Evolutionary conservation across 805 yeast species (phyloP), one percentile per base, ranked within the genome.

Genomic region (Lipomyces spencermartinsiae): DNA sequence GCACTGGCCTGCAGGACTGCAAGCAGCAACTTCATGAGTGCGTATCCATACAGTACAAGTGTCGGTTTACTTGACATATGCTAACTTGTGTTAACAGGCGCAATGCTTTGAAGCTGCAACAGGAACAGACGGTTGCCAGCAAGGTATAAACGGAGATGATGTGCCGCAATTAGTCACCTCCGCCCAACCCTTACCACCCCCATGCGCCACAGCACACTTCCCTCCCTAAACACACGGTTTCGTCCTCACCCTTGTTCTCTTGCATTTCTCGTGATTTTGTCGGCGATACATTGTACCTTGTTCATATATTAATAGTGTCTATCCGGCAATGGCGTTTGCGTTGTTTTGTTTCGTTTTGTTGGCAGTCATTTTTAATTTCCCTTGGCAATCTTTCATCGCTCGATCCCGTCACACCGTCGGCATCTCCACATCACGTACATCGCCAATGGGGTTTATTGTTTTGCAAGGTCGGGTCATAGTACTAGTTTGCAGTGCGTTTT

Each of bases 81-180:
- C 34, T 53, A 31, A 25, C 33, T 12, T 34, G 10, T 59, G 39
- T 29, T 51, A n/a, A n/a, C 58, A 68, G 71, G 75, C 84, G 92
- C 72, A 92, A 92, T 76, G 97, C 97, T 56, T 84, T 88, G 76
- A 91, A 90, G 80, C 83, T 92, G 67, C 91, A 89, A 73, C 87
- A 86, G 75, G 97, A 92, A 78, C 93, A 92, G 80, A 92, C 97
- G n/a, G 86, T 89, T 62, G 83, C 89, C 61, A 83, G 86, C 73
- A 88, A 89, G 81, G 91, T 90, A 60, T 88, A 80, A 62, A 5
- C 9, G 12, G 35, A 16, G 22, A 10, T 9, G 10, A 49, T 12
- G 59, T 29, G 64, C 39, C 1, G 31, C 29, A 33, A 14, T 9
- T 29, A 29, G 19, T 29, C n/a, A 8, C 39, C 31, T 3, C 10